These are phyloP conservation scores for Apiospora malaysiana DNA, from an alignment of 2,329 filamentous ascomycete species.

Conservation along the genomic window DNA sequence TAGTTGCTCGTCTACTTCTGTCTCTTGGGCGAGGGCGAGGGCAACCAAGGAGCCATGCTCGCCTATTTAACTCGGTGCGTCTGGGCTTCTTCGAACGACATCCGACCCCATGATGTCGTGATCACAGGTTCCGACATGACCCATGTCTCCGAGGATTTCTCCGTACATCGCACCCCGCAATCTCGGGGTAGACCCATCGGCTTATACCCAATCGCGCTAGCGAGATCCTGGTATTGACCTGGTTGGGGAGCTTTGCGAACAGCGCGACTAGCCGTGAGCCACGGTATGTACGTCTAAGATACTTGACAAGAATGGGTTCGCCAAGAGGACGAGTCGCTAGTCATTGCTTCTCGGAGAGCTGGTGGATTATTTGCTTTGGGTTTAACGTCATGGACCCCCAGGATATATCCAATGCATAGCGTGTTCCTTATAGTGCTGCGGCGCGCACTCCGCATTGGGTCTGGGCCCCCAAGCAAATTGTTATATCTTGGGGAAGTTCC, in stretches of 20 bases:
- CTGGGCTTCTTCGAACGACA: conserved; percentile 24
- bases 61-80: conserved; percentile 16
- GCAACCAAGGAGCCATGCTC: conserved; percentile 15
- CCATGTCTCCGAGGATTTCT: conserved; percentile 27
- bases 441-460: not conserved
- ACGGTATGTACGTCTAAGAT: not conserved
- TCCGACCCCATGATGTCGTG: conserved; percentile 25
- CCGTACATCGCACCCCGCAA: conserved; percentile 24
- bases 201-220: conserved; percentile 23
- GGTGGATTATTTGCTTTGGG: not conserved
- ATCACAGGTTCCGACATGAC: conserved; percentile 15
- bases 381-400: not conserved
- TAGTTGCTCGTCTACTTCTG: conserved; percentile 20
- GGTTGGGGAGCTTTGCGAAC: not conserved
- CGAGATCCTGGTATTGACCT: conserved; percentile 18
- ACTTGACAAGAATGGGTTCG: not conserved
- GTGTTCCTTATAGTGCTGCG: not conserved
- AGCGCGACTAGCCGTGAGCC: not conserved
- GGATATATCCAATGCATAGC: not conserved
- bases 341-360: not conserved
- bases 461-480: not conserved
- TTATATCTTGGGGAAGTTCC: not conserved
- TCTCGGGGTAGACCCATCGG: conserved; percentile 15
- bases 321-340: not conserved
- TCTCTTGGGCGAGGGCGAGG: not conserved